phyloP scores from a whole-genome alignment of 2,329 filamentous ascomycete species.

The Stromatinia cepivora region DNA sequence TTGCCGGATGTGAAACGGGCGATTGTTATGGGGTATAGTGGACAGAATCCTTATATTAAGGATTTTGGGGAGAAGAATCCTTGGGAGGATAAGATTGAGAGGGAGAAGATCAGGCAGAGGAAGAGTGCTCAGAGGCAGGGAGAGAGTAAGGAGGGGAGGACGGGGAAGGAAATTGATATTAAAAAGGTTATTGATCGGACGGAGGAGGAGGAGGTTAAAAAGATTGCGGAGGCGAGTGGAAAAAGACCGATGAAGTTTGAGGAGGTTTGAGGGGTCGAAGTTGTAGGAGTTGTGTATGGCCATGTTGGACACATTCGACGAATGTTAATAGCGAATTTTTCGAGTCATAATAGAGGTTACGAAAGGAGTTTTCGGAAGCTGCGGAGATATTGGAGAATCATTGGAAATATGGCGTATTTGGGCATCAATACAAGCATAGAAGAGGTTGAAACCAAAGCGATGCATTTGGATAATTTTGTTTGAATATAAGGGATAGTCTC shows the following conservation, averaged over 20 bases:
- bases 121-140: constrained; percentile 6
- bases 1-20: constrained; percentile 34
- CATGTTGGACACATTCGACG: neutral
- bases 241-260: constrained; percentile 11
- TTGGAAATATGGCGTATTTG: constrained; percentile 10
- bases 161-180: constrained; percentile 1
- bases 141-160: constrained; percentile 20
- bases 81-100: constrained; percentile 30
- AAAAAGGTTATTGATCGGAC: constrained; percentile 3
- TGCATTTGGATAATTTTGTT: neutral
- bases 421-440: neutral
- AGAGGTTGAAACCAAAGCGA: neutral
- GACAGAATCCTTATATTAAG: constrained; percentile 36
- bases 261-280: constrained; percentile 3
- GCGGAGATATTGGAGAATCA: neutral
- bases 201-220: constrained; percentile 20
- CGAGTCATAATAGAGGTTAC: constrained; percentile 4
- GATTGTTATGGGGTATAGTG: constrained; percentile 34
- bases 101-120: constrained; percentile 24
- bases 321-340: neutral
- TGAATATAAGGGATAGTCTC: neutral
- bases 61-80: constrained; percentile 27
- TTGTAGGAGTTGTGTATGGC: neutral
- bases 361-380: constrained; percentile 16
- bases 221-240: constrained; percentile 20